Percentiles rank a stretch among this genome's conserved stretches.
These are phyloP conservation scores for Phoma sp. DNA, from an alignment of 2,329 filamentous ascomycete genomes.

Conservation along the genomic window DNA sequence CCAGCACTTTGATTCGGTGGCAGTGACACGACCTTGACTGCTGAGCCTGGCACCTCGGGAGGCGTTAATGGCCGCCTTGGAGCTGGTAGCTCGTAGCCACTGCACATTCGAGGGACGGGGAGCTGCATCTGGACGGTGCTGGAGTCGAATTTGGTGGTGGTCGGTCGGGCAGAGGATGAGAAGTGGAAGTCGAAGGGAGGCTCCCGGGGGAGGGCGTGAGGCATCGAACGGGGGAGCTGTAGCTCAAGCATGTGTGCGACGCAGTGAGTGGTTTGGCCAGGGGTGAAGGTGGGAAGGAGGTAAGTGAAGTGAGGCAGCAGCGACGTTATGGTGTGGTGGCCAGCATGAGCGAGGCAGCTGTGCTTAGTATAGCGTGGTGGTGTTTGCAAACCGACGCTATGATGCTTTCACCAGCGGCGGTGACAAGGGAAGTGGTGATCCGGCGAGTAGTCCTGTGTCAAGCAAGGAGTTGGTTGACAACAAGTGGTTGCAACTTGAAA, in stretches of 20 bases:
- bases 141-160: slow-evolving; percentile 36
- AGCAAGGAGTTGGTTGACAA: slow-evolving; percentile 45
- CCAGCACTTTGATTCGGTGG: slow-evolving; percentile 34
- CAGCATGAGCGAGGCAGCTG: slow-evolving; percentile 20
- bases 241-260: slow-evolving; percentile 49
- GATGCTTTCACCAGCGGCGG: slow-evolving; percentile 11
- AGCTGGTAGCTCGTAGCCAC: slow-evolving; percentile 29
- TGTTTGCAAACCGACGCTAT: slow-evolving; percentile 24
- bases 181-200: slow-evolving; percentile 43
- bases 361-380: slow-evolving; percentile 14
- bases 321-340: slow-evolving; percentile 21
- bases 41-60: slow-evolving; percentile 40
- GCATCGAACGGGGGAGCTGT: slow-evolving; percentile 50
- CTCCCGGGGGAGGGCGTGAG: slow-evolving; percentile 47
- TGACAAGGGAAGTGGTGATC: slow-evolving; percentile 19
- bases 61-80: slow-evolving; percentile 41
- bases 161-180: slow-evolving; percentile 26
- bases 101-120: slow-evolving; percentile 34
- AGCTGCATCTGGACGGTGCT: slow-evolving; percentile 42
- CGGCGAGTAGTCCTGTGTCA: slow-evolving; percentile 22
- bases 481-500: slow-evolving; percentile 20
- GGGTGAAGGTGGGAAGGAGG: slow-evolving; percentile 11
- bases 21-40: slow-evolving; percentile 41
- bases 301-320: slow-evolving; percentile 11
- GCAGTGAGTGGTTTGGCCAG: slow-evolving; percentile 15